phyloP scores from a whole-genome alignment of 2,329 filamentous ascomycete genomes.

The Arthrobotrys entomopaga region DNA sequence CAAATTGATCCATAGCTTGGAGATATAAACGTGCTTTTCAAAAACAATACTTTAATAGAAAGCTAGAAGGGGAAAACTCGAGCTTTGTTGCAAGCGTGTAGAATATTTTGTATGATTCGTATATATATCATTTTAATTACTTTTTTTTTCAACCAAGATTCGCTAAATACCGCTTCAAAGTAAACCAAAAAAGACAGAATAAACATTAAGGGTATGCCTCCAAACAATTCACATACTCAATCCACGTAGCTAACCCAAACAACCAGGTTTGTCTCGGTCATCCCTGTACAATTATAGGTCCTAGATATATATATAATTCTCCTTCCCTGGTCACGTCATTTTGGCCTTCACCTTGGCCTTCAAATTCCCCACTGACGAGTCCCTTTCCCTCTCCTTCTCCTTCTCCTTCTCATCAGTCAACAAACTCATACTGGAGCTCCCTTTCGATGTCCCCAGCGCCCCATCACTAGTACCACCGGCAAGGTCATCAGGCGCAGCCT shows the following conservation, averaged over 20 bases:
- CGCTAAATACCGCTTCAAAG: slow-evolving; percentile 2
- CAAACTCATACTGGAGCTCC: slow-evolving; percentile 43
- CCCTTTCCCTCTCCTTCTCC: slow-evolving; percentile 27
- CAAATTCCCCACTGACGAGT: too few relatives aligned
- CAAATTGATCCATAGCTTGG: too few relatives aligned
- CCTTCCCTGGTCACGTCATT: slow-evolving; percentile 4
- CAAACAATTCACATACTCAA: neutral
- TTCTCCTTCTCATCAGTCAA: slow-evolving; percentile 39
- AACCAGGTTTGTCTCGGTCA: neutral
- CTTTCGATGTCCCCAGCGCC: slow-evolving; percentile 30
- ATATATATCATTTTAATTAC: too few relatives aligned
- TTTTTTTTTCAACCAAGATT: too few relatives aligned
- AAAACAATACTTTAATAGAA: too few relatives aligned
- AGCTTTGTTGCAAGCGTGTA: too few relatives aligned
- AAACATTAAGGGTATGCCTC: neutral
- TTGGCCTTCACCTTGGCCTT: slow-evolving; percentile 18
- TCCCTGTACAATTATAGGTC: neutral
- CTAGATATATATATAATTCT: neutral
- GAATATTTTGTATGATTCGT: too few relatives aligned
- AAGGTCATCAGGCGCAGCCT: slow-evolving; percentile 59
- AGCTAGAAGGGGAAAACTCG: too few relatives aligned
- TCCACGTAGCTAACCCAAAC: neutral
- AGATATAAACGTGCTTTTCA: too few relatives aligned
- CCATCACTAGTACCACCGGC: slow-evolving; percentile 27
- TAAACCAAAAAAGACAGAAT: neutral